Base-by-base conservation (phyloP, 345 rosid species). In the Mercurialis annua region DNA sequence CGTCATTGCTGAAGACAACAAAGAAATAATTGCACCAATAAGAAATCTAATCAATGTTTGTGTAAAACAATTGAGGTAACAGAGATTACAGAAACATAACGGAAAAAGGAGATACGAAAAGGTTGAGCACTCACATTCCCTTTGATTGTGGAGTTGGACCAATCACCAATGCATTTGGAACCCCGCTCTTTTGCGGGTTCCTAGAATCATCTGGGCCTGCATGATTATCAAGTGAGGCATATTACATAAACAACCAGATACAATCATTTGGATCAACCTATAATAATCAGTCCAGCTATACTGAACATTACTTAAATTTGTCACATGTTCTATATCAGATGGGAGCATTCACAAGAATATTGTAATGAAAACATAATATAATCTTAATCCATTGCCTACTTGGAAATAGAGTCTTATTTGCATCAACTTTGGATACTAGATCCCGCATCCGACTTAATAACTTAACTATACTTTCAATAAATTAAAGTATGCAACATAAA, bases 101-200 rank as follows among this genome's bases (percentile, higher is more conserved):
- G 9, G 17, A 24, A 24, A 40, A 2, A 0, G 18, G 33, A 66
- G 43, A 38, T 18, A 40, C 1, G 4, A 61, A 15, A 70, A 38
- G 30, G 46, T 31, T 30, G 16, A 63, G 64, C 16, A 83, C 92
- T 81, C 70, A 87, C 93, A 33, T 67, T 70, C 82, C 84, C 68
- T 81, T 90, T 23, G 89, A 77, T 67, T 81, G 94, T 55, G 84
- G 16, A 77, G 94, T 84, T 66, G 96, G 99, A 78, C 97, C 99
- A 76, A 86, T 88, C 72, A 81, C 81, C 57, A 89, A 68, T 54
- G 97, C 85, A 78, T 74, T 94, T 71, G 83, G 91, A 40, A 79
- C 65, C 54, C 77, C 86, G 60, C 78, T 71, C 81, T 80, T 84
- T 21, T 73, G 85, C n/a, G 74, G 44, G 80, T 71, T 80, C 70